phyloP scores from a whole-genome alignment of 164 flowering plant genomes.

The Magnolia changhungtana region DNA sequence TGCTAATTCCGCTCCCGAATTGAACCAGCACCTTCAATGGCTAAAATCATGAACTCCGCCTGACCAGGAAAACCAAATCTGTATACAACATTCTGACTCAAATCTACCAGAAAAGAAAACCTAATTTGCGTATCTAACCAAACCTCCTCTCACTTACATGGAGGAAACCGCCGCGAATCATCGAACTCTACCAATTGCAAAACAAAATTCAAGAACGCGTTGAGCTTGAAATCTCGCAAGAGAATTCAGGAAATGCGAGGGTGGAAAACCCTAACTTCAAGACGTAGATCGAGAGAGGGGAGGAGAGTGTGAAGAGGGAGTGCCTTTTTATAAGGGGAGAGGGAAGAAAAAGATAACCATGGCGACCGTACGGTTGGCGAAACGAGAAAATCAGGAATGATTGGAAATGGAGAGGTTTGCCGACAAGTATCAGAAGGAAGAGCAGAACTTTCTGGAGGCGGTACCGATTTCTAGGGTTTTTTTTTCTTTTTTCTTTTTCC shows the following conservation, averaged over 20 bases:
- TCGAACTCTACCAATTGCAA: background rate
- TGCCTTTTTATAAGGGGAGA: background rate
- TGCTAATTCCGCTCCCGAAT: background rate
- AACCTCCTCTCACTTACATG: constrained; percentile 1
- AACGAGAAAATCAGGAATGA: background rate
- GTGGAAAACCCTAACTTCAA: background rate
- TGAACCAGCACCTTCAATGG: background rate
- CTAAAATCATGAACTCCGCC: background rate
- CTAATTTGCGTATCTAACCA: background rate
- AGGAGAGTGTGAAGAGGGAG: background rate
- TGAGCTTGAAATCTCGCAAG: background rate
- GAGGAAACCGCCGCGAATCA: background rate
- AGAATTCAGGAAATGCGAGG: background rate
- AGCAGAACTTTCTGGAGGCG: background rate
- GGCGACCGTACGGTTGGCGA: background rate
- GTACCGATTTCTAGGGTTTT: background rate
- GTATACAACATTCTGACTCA: background rate
- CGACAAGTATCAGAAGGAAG: background rate
- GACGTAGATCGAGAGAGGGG: background rate
- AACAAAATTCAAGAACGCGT: background rate
- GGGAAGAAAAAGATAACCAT: background rate
- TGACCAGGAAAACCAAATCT: background rate
- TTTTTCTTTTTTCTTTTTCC: background rate
- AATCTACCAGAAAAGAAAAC: background rate
- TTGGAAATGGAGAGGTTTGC: background rate